These are phyloP conservation scores for Gaeumannomyces sp. DNA, from an alignment of 2,329 filamentous ascomycete genomes.

Conservation along the genomic window DNA sequence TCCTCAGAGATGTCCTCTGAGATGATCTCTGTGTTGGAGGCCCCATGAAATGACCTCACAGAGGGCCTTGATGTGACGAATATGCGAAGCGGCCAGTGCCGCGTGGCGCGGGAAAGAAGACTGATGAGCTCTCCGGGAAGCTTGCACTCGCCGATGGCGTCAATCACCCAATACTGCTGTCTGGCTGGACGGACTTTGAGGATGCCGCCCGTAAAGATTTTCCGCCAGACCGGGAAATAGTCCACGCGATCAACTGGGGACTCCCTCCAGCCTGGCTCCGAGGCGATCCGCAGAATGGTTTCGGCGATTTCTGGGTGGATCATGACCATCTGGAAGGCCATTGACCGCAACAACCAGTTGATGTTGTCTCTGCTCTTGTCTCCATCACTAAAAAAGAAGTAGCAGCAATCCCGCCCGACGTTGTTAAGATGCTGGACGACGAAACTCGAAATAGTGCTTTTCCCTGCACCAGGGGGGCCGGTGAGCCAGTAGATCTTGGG, in stretches of 20 bases:
- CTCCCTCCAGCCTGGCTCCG: slow-evolving; percentile 11
- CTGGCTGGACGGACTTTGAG: slow-evolving; percentile 16
- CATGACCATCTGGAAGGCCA: slow-evolving; percentile 26
- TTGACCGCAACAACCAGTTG: slow-evolving; percentile 20
- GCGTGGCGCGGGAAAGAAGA: slow-evolving; percentile 19
- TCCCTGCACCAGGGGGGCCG: slow-evolving; percentile 18
- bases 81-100: slow-evolving; percentile 22
- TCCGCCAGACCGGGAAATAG: slow-evolving; percentile 21
- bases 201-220: slow-evolving; percentile 19
- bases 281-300: slow-evolving; percentile 11
- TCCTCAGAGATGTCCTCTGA: slow-evolving; percentile 19
- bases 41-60: slow-evolving; percentile 13
- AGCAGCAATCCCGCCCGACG: slow-evolving; percentile 13
- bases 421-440: slow-evolving; percentile 14
- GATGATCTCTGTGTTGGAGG: slow-evolving; percentile 13
- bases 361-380: slow-evolving; percentile 12
- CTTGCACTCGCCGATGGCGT: slow-evolving; percentile 26
- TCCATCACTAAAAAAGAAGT: slow-evolving; percentile 16
- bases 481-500: slow-evolving; percentile 15
- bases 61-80: slow-evolving; percentile 22
- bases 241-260: slow-evolving; percentile 19
- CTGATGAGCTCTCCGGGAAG: slow-evolving; percentile 17
- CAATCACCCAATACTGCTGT: slow-evolving; percentile 27
- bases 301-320: slow-evolving; percentile 16
- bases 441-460: slow-evolving; percentile 16